Percentiles rank a stretch among this genome's conserved stretches.
Evolutionary conservation across 306 rosid species (phyloP).

Genomic region (Malus fusca): DNA sequence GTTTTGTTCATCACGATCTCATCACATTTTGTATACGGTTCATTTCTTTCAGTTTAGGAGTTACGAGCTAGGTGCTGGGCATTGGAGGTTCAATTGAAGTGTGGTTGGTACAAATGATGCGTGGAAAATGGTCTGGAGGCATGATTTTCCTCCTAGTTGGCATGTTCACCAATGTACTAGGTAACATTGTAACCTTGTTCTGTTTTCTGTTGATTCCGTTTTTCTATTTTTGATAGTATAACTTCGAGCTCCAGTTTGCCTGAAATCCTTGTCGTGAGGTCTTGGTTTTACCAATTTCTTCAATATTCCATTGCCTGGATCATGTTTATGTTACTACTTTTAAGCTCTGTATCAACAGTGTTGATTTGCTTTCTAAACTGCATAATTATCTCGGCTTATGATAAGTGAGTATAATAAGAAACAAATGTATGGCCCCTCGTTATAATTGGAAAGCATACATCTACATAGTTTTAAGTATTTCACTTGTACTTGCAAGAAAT

Average conservation of each 20-base stretch:
- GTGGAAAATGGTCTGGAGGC: conserved; percentile 30
- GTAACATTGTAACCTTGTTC: conserved; percentile 28
- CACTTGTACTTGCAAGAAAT: not conserved
- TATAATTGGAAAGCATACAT: not conserved
- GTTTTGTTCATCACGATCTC: conserved; percentile 3
- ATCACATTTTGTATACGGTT: conserved; percentile 6
- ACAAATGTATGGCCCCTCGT: not conserved
- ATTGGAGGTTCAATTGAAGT: conserved; percentile 23
- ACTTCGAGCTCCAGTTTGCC: not conserved
- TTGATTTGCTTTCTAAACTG: not conserved
- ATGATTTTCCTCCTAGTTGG: conserved; percentile 45
- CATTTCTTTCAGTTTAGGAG: conserved; percentile 21
- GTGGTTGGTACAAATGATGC: conserved; percentile 45
- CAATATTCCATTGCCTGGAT: not conserved
- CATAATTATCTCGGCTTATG: not conserved
- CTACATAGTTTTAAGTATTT: not conserved
- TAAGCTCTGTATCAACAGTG: not conserved
- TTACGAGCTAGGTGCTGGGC: conserved; percentile 1
- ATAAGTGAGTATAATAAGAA: not conserved
- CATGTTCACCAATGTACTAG: conserved; percentile 41
- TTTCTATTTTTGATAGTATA: not conserved
- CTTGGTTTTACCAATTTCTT: not conserved
- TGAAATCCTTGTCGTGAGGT: not conserved
- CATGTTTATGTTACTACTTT: not conserved
- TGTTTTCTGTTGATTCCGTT: not conserved